A percentile compares a stretch with the other conserved stretches of the same genome.
Evolutionary conservation across 1,284 basidiomycete species (phyloP).

Genomic region (Moesziomyces sp.): DNA sequence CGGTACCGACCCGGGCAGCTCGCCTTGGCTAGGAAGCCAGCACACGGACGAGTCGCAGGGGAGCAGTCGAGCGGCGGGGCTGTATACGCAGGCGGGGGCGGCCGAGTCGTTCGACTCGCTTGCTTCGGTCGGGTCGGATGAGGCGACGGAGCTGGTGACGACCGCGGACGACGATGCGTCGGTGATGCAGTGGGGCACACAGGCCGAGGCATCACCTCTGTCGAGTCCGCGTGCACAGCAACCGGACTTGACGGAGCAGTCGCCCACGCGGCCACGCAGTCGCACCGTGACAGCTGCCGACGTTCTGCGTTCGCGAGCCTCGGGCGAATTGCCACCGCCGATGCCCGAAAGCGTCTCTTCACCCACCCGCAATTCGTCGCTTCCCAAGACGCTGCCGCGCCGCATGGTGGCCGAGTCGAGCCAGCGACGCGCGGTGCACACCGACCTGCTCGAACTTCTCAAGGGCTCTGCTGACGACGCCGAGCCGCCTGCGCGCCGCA

Average conservation of each 20-base stretch:
- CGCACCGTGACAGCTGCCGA: conserved; percentile 40
- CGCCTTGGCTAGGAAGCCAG: background rate
- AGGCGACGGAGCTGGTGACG: conserved; percentile 12
- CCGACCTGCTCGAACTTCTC: conserved; percentile 25
- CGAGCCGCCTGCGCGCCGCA: conserved; percentile 4
- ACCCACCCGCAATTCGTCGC: conserved; percentile 14
- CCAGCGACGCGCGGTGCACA: conserved; percentile 25
- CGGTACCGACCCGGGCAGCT: conserved; percentile 1
- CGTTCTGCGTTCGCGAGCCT: conserved; percentile 11
- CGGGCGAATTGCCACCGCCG: background rate
- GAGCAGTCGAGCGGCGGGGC: background rate
- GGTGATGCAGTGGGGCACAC: conserved; percentile 38
- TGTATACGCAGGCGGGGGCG: conserved; percentile 26
- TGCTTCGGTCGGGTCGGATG: conserved; percentile 18
- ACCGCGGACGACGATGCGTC: conserved; percentile 19
- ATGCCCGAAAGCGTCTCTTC: conserved; percentile 7
- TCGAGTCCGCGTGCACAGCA: conserved; percentile 17
- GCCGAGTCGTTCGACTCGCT: conserved; percentile 29
- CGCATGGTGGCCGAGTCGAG: conserved; percentile 28
- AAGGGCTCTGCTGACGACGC: conserved; percentile 11
- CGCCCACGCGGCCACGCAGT: conserved; percentile 22
- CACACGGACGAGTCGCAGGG: too few species aligned
- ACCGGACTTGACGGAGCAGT: background rate
- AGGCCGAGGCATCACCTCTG: conserved; percentile 19
- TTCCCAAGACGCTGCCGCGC: conserved; percentile 3